Percentiles rank a stretch among this genome's conserved stretches.
Conservation (phyloP, 345 rosid genomes). For the Salix udensis region DNA sequence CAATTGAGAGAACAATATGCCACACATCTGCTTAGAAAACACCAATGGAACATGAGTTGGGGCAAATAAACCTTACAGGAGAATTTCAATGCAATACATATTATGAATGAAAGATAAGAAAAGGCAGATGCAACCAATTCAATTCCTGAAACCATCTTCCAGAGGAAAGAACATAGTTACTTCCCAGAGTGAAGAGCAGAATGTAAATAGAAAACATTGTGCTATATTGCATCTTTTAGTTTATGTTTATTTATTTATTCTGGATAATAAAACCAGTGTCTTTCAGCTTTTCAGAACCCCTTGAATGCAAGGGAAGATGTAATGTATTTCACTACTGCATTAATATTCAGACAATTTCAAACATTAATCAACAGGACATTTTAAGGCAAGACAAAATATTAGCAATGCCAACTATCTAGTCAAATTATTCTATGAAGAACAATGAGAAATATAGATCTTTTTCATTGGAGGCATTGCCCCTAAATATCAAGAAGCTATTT, state of each 20-base stretch:
- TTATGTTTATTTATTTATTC: background rate
- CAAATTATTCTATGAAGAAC: background rate
- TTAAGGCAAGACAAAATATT: background rate
- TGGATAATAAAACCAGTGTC: background rate
- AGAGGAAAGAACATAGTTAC: background rate
- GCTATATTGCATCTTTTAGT: background rate
- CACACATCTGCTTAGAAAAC: slow-evolving; percentile 80
- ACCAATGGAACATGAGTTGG: slow-evolving; percentile 22
- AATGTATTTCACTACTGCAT: background rate
- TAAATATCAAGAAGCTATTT: background rate
- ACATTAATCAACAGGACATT: background rate
- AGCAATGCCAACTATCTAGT: background rate
- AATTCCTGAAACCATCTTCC: background rate
- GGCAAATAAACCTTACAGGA: background rate
- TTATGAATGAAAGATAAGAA: background rate
- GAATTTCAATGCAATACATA: background rate
- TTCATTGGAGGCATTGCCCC: background rate
- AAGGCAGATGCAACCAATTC: background rate
- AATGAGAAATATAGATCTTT: background rate
- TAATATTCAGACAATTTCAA: background rate
- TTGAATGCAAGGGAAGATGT: background rate
- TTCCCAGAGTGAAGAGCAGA: background rate
- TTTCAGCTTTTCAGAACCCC: background rate
- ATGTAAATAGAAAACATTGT: background rate
- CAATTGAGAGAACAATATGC: slow-evolving; percentile 89